Evolutionary conservation across 257 asterid genomes (phyloP), one percentile per base, ranked within the genome.

Genomic region (Voacanga thouarsii): DNA sequence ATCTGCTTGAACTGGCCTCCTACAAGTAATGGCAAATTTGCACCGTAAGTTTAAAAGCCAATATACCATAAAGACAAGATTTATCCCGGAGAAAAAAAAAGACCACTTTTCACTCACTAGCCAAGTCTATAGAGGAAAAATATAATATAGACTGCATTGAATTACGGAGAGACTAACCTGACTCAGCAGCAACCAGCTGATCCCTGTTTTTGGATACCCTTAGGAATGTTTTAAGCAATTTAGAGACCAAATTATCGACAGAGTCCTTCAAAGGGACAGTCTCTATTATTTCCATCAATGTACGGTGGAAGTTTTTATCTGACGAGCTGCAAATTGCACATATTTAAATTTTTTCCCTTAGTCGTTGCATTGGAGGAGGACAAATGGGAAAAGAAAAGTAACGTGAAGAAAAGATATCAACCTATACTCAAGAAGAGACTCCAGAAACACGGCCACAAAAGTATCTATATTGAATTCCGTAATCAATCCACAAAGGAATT

Each of bases 371-470:
- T 37, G 24, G 18, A 11, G 21, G 43, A n/a, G 7, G 80, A 68
- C 24, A n/a, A 72, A 51, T 53, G 77, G 57, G 47, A 44, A n/a
- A 50, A 50, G 50, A 74, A 57, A 53, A 56, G 18, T 19, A 41
- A 53, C 37, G 6, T 7, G 21, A 7, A 47, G 43, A 55, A 1
- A 73, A 55, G 67, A 12, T 39, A 41, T 3, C 18, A 50, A 95
- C 99, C 98, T 93, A 86, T 88, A 68, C 81, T 89, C 96, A 41
- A 92, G 80, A 84, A 92, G 90, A 75, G 99, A 93, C 78, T 93
- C 92, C 79, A 93, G 83, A 82, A 91, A 79, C 78, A 90, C 89
- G 23, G 82, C 79, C 65, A 95, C 50, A 86, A 95, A 95, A 63
- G 87, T 88, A 55, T 92, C 97, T 44, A 91, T 88, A 82, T 92